Base-by-base conservation (phyloP, 257 asterid species). In the Mentha longifolia region DNA sequence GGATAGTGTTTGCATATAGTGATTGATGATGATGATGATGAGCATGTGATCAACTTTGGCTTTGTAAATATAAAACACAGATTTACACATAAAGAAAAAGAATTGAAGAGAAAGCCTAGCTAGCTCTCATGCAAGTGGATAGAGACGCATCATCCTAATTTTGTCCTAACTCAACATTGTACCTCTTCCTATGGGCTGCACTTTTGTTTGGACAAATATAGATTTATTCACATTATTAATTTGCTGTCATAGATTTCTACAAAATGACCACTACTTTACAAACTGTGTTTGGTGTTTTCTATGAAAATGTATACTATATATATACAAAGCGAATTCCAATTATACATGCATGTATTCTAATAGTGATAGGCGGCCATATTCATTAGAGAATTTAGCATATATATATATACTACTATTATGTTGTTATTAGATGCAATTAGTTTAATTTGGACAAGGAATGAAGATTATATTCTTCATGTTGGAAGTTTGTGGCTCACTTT, bases 131-230 rank as follows among this genome's bases (percentile, higher is more conserved):
- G 31, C 74, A 60, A 65, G 72, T 80, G 63, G 79, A 71, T 52
- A 46, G 65, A 45, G 62, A 46, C 66, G 68, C 65, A 68, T 67
- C 72, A 65, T 31, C 41, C 46, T 49, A n/a, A n/a, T n/a, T 68
- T 65, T 72, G 79, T 73, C 75, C 72, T 50, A 37, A 42, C 65
- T 47, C 33, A 54, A 54, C 77, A 60, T 71, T 60, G 75, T 51
- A 66, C 30, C 12, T 49, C 17, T 52, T 17, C 45, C 75, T 25
- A 60, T 60, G 60, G 41, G 55, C 70, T 57, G 54, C 52, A 12
- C 4, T 16, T 58, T 19, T 65, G 67, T 51, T 65, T 54, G 74
- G 71, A 77, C 74, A 72, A 58, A 61, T 47, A 47, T 4, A 10
- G 22, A 70, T 22, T 9, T 22, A 16, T 58, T 31, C 14, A 19